Evolutionary conservation across 2,329 filamentous ascomycete species (phyloP).

Genomic region (Elsinoe ampelina): DNA sequence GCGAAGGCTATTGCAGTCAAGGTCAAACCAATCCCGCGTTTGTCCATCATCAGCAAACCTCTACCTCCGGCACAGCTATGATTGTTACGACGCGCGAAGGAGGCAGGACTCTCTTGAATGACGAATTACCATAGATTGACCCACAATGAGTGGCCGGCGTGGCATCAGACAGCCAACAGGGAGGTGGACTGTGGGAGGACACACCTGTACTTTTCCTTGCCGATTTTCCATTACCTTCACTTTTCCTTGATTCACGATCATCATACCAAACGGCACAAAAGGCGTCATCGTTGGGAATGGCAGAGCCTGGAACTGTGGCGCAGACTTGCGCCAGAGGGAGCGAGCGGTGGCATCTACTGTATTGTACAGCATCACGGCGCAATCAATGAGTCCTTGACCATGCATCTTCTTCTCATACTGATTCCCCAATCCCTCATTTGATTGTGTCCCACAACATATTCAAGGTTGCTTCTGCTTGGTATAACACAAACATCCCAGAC

Average conservation of each 20-base stretch:
- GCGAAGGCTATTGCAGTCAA: neutral
- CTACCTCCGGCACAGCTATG: constrained; percentile 5
- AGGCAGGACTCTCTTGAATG: neutral
- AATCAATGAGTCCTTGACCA: neutral
- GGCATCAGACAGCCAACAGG: neutral
- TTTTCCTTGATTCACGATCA: constrained; percentile 2
- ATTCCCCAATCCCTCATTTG: no score
- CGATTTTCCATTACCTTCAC: neutral
- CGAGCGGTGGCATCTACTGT: neutral
- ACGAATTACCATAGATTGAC: constrained; percentile 6
- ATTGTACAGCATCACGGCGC: constrained; percentile 7
- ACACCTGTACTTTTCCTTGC: constrained; percentile 2
- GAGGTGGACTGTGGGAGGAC: neutral
- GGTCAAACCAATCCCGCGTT: neutral
- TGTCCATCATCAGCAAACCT: neutral
- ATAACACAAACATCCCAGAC: no score
- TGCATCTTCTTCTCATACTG: neutral
- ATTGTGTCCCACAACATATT: no score
- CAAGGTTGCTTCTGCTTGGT: neutral
- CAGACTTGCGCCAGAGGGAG: neutral
- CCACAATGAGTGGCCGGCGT: neutral
- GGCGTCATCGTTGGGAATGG: neutral
- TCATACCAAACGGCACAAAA: constrained; percentile 7
- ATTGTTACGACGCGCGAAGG: constrained; percentile 3
- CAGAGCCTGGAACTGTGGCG: neutral